These are phyloP conservation scores for Colletotrichum limetticola DNA, from an alignment of 2,329 filamentous ascomycete genomes.

Conservation along the genomic window DNA sequence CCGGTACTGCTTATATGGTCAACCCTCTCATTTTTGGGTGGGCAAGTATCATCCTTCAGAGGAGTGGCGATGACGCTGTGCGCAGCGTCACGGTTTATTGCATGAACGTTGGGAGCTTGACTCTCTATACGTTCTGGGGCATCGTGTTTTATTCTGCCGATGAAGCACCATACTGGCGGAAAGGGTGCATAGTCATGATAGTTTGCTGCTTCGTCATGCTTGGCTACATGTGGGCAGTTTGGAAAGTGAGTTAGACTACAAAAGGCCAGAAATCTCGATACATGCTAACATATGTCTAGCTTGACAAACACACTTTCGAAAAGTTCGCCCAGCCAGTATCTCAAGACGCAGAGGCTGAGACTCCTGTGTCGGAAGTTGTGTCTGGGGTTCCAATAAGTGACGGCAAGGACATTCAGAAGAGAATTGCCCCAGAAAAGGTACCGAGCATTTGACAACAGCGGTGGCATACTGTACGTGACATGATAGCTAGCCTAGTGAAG, in stretches of 20 bases:
- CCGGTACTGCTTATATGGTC: constrained; percentile 50
- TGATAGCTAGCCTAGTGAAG: not conserved
- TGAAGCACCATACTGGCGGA: constrained; percentile 49
- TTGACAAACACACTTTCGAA: not conserved
- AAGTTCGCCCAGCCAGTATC: not conserved
- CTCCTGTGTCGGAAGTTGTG: not conserved
- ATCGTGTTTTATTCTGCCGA: constrained; percentile 48
- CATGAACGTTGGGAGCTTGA: constrained; percentile 50
- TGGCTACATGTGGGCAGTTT: constrained; percentile 28
- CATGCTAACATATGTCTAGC: not conserved
- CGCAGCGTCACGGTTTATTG: constrained; percentile 48
- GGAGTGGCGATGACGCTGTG: constrained; percentile 49
- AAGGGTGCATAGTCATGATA: constrained; percentile 49
- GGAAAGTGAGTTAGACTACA: constrained; percentile 4
- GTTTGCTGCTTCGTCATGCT: constrained; percentile 34
- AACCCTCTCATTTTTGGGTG: constrained; percentile 51
- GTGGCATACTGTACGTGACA: not conserved
- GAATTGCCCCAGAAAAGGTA: not conserved
- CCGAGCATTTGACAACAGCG: not conserved
- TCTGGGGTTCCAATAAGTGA: not conserved
- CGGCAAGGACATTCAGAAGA: not conserved
- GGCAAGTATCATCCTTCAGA: constrained; percentile 49
- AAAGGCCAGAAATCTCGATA: too few relatives aligned
- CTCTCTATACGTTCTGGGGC: constrained; percentile 52
- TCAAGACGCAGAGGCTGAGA: not conserved